Base-by-base conservation (phyloP, 208 protist genomes). In the Wallacemonas rigidus region DNA sequence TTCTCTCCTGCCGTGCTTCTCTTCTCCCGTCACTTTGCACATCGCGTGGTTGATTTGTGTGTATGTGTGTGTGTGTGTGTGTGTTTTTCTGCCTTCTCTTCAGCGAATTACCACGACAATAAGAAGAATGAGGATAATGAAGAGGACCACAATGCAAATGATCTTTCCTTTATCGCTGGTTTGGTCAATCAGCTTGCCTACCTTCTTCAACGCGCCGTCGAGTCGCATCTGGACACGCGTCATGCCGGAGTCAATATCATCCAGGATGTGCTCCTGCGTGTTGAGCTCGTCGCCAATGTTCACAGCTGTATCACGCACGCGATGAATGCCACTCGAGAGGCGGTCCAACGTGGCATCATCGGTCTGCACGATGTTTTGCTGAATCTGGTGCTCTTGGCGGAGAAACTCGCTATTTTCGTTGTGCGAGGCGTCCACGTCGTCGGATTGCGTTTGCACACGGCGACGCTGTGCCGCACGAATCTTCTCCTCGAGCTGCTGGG, bases 161-260 rank as follows among this genome's bases (percentile, higher is more conserved):
- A 95, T 71, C 73, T 95, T 95, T 12, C 84, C 86, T 39, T 65
- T 63, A 69, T 95, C 90, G 71, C 90, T 95, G 0, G 90, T 92
- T 2, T 76, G 83, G 70, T 95, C 90, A 26, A 95, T 60, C 45
- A 95, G 79, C 41, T 81, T 86, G 38, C 81, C 74, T n/a, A 93
- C 86, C 57, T 86, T 91, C 73, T 87, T 90, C 75, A 93, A 78
- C 2, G 86, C 86, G 36, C 86, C 78, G 1, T 92, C 85, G 8
- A 95, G 75, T 6, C 82, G 81, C 69, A 87, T 76, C 79, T 95
- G 90, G 58, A 90, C 81, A 2, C 82, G 76, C 7, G 78, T 84
- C 83, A 95, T 93, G 44, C 86, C 88, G 5, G 68, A 79, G 54
- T 95, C 90, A 57, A 95, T 87, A 65, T 92, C 86, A 64, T 92